Conservation (phyloP, 2,329 filamentous ascomycete genomes). For the Penicillium rolfsii region DNA sequence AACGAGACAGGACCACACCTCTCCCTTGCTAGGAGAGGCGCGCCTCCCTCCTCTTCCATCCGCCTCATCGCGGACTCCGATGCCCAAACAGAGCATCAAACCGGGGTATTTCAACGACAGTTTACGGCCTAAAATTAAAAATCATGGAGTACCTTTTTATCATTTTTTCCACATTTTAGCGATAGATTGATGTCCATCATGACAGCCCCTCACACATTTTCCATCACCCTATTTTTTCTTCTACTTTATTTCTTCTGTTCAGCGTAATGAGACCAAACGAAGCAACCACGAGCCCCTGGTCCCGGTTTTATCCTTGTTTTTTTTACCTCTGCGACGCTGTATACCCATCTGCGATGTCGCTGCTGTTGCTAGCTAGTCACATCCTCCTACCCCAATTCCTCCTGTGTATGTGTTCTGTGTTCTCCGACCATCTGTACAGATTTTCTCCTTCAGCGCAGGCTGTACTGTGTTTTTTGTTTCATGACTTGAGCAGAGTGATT, state of each 20-base stretch:
- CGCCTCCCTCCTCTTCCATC: constrained; percentile 6
- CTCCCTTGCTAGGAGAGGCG: constrained; percentile 15
- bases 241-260: constrained; percentile 11
- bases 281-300: constrained; percentile 2
- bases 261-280: constrained; percentile 24
- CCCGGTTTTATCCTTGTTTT: constrained; percentile 7
- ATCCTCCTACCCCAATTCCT: background rate
- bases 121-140: constrained; percentile 34
- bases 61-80: constrained; percentile 19
- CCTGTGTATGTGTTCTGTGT: background rate
- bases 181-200: constrained; percentile 32
- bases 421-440: constrained; percentile 2
- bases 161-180: constrained; percentile 20
- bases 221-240: constrained; percentile 8
- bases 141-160: constrained; percentile 11
- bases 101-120: constrained; percentile 27
- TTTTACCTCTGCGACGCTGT: constrained; percentile 20
- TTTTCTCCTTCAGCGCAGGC: background rate
- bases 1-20: constrained; percentile 36
- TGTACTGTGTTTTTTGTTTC: background rate
- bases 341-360: constrained; percentile 26
- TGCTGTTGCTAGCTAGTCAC: constrained; percentile 1
- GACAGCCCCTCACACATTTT: constrained; percentile 22
- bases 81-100: constrained; percentile 14
- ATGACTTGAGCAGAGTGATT: background rate